phyloP scores from a whole-genome alignment of 1,139 yeast species.

The Candida sanyaensis region DNA sequence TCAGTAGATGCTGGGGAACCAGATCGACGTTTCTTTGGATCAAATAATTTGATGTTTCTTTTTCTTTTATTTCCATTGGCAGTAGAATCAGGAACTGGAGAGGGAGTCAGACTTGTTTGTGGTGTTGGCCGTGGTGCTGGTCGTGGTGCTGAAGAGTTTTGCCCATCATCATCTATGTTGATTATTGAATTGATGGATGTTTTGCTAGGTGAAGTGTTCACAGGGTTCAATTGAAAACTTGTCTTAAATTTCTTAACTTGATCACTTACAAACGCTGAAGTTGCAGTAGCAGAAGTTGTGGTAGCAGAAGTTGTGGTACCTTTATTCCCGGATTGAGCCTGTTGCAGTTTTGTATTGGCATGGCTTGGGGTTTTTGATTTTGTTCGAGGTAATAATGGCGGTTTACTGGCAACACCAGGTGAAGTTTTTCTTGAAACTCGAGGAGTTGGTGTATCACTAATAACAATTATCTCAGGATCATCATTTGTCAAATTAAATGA shows the following conservation, averaged over 20 bases:
- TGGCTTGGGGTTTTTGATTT: conserved; percentile 4
- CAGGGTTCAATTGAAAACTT: conserved; percentile 21
- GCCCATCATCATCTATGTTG: conserved; percentile 29
- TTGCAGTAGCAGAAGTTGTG: conserved; percentile 18
- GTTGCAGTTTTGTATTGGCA: conserved; percentile 1
- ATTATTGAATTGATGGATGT: conserved; percentile 42
- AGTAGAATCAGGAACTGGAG: conserved; percentile 8
- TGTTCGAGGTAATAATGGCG: conserved; percentile 11
- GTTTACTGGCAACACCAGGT: not conserved
- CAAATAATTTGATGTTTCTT: conserved; percentile 7
- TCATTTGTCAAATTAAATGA: conserved; percentile 17
- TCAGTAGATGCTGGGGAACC: conserved; percentile 6
- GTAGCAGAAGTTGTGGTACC: conserved; percentile 13
- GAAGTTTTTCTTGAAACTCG: not conserved
- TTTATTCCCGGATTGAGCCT: conserved; percentile 3
- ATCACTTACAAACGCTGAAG: conserved; percentile 19
- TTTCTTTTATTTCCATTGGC: conserved; percentile 13
- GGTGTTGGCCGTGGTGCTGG: conserved; percentile 11
- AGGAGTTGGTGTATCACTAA: conserved; percentile 7
- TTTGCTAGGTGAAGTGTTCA: conserved; percentile 19
- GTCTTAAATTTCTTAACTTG: conserved; percentile 36
- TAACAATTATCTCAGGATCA: conserved; percentile 17
- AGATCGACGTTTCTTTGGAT: conserved; percentile 9
- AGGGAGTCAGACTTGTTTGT: conserved; percentile 3
- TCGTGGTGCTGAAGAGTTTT: conserved; percentile 12